Percentiles rank a stretch among this genome's conserved stretches.
Conservation (phyloP, 2,329 filamentous ascomycete genomes). For the Scedosporium aurantiacum region DNA sequence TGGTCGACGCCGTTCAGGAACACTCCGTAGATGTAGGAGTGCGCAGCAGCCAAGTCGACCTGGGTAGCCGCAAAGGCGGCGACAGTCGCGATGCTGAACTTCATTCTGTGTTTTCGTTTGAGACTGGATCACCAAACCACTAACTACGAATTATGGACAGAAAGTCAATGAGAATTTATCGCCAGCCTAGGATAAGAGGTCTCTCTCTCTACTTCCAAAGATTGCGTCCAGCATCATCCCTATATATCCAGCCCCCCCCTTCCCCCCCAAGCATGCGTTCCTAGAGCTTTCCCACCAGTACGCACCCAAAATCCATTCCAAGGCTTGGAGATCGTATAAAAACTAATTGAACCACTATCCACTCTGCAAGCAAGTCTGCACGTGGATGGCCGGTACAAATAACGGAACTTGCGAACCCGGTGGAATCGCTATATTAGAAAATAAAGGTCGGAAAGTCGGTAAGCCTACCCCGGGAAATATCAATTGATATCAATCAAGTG, state of each 20-base stretch:
- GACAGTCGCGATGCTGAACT: not conserved
- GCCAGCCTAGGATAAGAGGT: too few relatives aligned
- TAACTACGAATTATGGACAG: not conserved
- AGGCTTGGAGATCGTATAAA: not conserved
- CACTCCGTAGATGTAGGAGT: constrained; percentile 16
- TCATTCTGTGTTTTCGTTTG: too few relatives aligned
- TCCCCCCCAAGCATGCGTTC: not conserved
- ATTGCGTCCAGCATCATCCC: not conserved
- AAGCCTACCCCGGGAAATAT: not conserved
- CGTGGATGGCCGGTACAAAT: not conserved
- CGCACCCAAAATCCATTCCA: not conserved
- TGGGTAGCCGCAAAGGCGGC: constrained; percentile 1
- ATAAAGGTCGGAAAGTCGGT: not conserved
- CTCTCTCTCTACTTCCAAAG: too few relatives aligned
- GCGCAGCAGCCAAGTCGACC: not conserved
- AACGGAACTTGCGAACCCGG: not conserved
- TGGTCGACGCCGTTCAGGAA: constrained; percentile 37
- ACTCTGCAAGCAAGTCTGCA: not conserved
- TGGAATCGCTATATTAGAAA: not conserved
- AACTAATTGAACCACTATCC: not conserved
- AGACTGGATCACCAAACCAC: not conserved
- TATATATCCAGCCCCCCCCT: not conserved
- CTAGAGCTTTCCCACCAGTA: not conserved
- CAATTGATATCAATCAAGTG: not conserved
- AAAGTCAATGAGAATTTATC: too few relatives aligned